Evolutionary conservation across 148 eudicot species (phyloP).

Genomic region (Diospyros lotus): DNA sequence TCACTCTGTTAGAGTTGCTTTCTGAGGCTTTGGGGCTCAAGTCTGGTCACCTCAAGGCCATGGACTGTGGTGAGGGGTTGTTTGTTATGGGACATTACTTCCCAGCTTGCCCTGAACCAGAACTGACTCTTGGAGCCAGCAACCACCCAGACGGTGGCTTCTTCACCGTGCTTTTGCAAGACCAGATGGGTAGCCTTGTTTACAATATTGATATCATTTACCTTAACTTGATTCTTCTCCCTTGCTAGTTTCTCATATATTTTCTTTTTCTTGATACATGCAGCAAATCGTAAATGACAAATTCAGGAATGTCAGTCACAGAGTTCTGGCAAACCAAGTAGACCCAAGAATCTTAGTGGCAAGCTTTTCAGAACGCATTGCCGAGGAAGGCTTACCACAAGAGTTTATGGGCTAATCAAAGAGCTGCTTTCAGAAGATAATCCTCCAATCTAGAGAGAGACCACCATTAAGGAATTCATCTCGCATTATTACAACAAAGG

Average conservation of each 20-base stretch:
- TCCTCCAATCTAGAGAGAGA: constrained; percentile 4
- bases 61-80: constrained; percentile 23
- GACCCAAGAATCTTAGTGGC: constrained; percentile 5
- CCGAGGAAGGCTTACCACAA: not conserved
- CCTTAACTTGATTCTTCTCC: too few species aligned
- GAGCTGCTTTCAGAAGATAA: not conserved
- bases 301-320: not conserved
- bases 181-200: constrained; percentile 25
- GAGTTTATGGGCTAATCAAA: not conserved
- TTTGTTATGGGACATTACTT: constrained; percentile 27
- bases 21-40: constrained; percentile 35
- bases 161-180: constrained; percentile 23
- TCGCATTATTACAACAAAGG: not conserved
- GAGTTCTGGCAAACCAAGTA: not conserved
- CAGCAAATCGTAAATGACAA: constrained; percentile 6
- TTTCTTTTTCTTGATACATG: not conserved
- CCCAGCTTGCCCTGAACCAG: constrained; percentile 37
- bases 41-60: constrained; percentile 14
- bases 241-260: not conserved
- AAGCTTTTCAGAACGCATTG: not conserved
- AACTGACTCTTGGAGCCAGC: constrained; percentile 19
- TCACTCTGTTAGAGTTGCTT: constrained; percentile 23
- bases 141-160: constrained; percentile 23
- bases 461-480: not conserved
- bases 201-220: too few species aligned